Evolutionary conservation across 352 stramenopile species (phyloP).

Genomic region (Globisporangium lucens): DNA sequence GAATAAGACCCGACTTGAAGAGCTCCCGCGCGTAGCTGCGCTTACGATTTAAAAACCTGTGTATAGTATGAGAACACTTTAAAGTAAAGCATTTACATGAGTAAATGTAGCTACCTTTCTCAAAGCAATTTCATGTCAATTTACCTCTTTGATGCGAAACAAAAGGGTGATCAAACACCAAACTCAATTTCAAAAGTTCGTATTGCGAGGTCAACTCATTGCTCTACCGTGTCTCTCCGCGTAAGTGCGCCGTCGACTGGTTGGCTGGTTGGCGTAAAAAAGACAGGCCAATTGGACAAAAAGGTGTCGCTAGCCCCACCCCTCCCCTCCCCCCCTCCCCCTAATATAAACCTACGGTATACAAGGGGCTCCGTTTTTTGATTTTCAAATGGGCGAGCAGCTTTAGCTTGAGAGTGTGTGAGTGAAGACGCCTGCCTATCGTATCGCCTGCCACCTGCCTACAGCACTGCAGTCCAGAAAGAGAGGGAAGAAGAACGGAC

Average conservation of each 20-base stretch:
- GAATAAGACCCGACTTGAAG: conserved; percentile 9
- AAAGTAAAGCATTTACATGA: too few species aligned
- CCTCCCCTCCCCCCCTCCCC: conserved; percentile 1
- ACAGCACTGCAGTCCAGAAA: conserved; percentile 9
- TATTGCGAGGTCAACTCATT: neutral
- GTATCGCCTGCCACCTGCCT: neutral
- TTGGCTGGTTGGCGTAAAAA: conserved; percentile 12
- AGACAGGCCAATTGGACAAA: conserved; percentile 8
- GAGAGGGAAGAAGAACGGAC: conserved; percentile 13
- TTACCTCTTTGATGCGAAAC: neutral
- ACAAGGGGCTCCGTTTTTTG: conserved; percentile 11
- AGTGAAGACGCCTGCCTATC: conserved; percentile 7
- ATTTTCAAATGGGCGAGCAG: conserved; percentile 32
- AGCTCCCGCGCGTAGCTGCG: neutral
- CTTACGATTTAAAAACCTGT: neutral
- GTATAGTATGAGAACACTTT: neutral
- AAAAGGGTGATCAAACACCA: neutral
- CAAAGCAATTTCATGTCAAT: too few species aligned
- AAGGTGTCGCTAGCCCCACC: neutral
- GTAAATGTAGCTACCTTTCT: too few species aligned
- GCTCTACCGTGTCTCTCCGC: conserved; percentile 5
- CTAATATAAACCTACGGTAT: conserved; percentile 6
- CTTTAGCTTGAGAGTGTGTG: conserved; percentile 3
- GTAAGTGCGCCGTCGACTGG: conserved; percentile 22
- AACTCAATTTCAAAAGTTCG: neutral